Evolutionary conservation across 1,139 yeast species (phyloP).

Genomic region (Arxiozyma slooffiae): DNA sequence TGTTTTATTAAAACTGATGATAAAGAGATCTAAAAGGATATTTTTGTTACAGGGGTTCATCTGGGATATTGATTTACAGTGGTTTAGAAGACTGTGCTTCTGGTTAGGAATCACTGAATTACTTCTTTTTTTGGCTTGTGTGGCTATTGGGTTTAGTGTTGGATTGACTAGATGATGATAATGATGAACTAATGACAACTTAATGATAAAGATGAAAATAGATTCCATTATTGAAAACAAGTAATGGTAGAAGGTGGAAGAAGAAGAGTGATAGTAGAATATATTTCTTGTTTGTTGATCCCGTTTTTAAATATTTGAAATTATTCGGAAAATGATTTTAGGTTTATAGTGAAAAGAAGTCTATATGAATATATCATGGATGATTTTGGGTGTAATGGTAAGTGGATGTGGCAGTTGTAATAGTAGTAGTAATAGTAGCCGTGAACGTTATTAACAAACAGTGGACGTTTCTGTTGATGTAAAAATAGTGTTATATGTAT

Average conservation of each 20-base stretch:
- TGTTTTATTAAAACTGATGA: constrained; percentile 16
- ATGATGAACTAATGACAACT: neutral
- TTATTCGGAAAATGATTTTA: neutral
- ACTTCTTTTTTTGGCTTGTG: constrained; percentile 24
- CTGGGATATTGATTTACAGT: constrained; percentile 22
- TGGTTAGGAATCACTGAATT: constrained; percentile 18
- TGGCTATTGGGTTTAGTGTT: constrained; percentile 32
- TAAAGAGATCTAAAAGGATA: constrained; percentile 15
- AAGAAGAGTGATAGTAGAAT: too few relatives aligned
- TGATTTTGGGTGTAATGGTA: neutral
- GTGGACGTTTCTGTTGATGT: neutral
- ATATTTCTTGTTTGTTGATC: neutral
- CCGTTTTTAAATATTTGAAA: neutral
- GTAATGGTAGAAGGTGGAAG: too few relatives aligned
- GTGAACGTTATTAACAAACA: neutral
- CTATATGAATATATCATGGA: neutral
- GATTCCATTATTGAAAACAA: neutral
- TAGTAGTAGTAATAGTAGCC: neutral
- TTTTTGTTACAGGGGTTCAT: constrained; percentile 19
- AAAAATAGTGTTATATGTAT: neutral
- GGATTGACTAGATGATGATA: constrained; percentile 23
- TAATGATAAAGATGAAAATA: too few relatives aligned
- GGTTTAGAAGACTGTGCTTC: constrained; percentile 23
- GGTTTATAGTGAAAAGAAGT: too few relatives aligned
- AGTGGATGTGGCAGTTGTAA: neutral